Conservation (phyloP, 1,139 yeast species). For the Yamadazyma pseudoaaseri region DNA sequence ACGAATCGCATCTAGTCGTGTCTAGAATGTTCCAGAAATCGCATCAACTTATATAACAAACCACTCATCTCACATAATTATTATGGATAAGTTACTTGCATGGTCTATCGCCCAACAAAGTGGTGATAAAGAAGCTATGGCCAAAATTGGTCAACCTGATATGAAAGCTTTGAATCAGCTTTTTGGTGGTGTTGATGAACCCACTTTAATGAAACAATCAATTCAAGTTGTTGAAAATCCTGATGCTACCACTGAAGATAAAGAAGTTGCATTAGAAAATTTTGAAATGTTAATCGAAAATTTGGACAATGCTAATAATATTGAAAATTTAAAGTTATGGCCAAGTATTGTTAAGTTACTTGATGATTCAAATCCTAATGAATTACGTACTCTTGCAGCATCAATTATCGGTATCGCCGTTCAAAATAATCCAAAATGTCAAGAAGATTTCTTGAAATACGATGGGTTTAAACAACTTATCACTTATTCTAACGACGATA, state of each 20-base stretch:
- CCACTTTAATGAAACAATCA: slow-evolving; percentile 77
- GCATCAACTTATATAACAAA: neutral
- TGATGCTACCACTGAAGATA: slow-evolving; percentile 61
- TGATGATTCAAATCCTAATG: slow-evolving; percentile 23
- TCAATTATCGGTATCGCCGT: slow-evolving; percentile 88
- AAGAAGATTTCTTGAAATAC: slow-evolving; percentile 57
- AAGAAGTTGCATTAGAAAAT: slow-evolving; percentile 80
- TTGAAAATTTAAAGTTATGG: slow-evolving; percentile 85
- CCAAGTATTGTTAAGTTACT: slow-evolving; percentile 56
- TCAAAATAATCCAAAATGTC: slow-evolving; percentile 81
- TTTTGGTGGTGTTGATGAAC: slow-evolving; percentile 84
- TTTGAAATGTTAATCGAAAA: slow-evolving; percentile 94
- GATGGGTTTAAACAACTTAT: slow-evolving; percentile 50
- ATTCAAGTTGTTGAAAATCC: slow-evolving; percentile 61
- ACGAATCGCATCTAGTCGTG: neutral
- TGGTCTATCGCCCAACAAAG: slow-evolving; percentile 87
- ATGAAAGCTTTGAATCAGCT: slow-evolving; percentile 73
- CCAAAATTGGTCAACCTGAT: slow-evolving; percentile 67
- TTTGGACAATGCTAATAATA: slow-evolving; percentile 90
- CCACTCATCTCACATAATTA: neutral
- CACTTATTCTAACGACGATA: slow-evolving; percentile 24
- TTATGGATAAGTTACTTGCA: slow-evolving; percentile 83
- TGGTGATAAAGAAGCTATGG: slow-evolving; percentile 63
- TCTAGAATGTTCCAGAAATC: slow-evolving; percentile 1
- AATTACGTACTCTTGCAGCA: slow-evolving; percentile 58